phyloP scores from a whole-genome alignment of 208 protist species.

The Herpetomonas samuelpessoai region DNA sequence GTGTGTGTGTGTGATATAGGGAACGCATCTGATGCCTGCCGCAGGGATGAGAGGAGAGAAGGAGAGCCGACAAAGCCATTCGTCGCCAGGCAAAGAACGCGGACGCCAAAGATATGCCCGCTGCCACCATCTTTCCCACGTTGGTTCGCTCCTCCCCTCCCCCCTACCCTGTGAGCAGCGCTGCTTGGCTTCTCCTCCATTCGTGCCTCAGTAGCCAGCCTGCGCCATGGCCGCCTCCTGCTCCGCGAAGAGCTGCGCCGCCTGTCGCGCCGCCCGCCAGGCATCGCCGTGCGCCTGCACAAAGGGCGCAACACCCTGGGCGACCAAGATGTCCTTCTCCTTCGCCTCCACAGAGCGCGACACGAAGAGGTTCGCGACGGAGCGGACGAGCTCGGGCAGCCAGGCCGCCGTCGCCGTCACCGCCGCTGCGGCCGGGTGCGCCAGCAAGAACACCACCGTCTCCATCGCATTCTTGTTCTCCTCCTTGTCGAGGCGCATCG shows the following conservation, averaged over 20 bases:
- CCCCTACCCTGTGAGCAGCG: too few species aligned
- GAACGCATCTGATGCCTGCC: too few species aligned
- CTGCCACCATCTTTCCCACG: too few species aligned
- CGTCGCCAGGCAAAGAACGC: too few species aligned
- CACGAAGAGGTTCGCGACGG: slow-evolving; percentile 39
- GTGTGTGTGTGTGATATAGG: too few species aligned
- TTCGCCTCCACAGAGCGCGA: slow-evolving; percentile 42
- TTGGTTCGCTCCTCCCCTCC: too few species aligned
- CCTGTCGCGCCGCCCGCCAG: slow-evolving; percentile 32
- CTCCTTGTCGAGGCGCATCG: slow-evolving; percentile 75
- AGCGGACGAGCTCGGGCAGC: slow-evolving; percentile 31
- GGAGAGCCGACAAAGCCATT: too few species aligned
- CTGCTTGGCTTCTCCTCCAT: too few species aligned
- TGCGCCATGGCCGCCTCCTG: slow-evolving; percentile 28
- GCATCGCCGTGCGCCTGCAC: slow-evolving; percentile 14
- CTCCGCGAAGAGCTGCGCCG: slow-evolving; percentile 24
- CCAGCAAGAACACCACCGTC: slow-evolving; percentile 49
- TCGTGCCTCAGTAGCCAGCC: slow-evolving; percentile 22
- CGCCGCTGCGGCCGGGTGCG: slow-evolving; percentile 10
- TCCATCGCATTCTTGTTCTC: slow-evolving; percentile 72
- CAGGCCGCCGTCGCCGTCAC: slow-evolving; percentile 23
- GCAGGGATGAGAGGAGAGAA: too few species aligned
- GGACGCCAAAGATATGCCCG: too few species aligned
- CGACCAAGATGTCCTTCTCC: slow-evolving; percentile 46
- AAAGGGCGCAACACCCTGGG: slow-evolving; percentile 30